phyloP scores from a whole-genome alignment of 176 grass and related monocot species.

The Cymbopogon citratus region DNA sequence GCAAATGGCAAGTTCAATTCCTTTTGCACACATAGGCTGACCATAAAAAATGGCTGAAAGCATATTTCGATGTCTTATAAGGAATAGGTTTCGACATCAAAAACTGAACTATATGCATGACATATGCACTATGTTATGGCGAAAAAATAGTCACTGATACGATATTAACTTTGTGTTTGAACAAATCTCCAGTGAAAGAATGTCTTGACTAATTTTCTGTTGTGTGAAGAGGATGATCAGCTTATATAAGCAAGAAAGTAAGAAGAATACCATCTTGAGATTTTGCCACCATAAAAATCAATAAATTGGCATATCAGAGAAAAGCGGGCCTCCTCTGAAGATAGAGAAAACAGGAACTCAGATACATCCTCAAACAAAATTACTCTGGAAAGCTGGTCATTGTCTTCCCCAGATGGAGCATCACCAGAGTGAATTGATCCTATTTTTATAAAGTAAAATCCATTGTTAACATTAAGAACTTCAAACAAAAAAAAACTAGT shows the following conservation, averaged over 20 bases:
- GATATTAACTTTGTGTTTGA: neutral
- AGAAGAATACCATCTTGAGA: slow-evolving; percentile 73
- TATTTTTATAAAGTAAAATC: slow-evolving; percentile 28
- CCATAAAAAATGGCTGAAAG: neutral
- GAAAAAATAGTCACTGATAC: neutral
- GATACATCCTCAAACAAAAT: slow-evolving; percentile 92
- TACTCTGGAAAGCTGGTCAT: slow-evolving; percentile 82
- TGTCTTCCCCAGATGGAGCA: slow-evolving; percentile 47
- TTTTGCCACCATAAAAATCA: slow-evolving; percentile 86
- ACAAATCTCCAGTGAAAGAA: neutral
- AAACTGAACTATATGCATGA: neutral
- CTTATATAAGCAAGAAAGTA: neutral
- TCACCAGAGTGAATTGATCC: slow-evolving; percentile 31
- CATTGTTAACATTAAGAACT: slow-evolving; percentile 19
- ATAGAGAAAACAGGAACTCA: slow-evolving; percentile 86
- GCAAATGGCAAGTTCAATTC: neutral
- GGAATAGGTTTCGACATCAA: neutral
- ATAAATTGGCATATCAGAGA: slow-evolving; percentile 94
- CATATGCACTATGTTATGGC: neutral
- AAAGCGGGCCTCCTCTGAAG: slow-evolving; percentile 75
- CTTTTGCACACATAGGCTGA: neutral
- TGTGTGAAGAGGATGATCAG: neutral
- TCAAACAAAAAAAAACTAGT: slow-evolving; percentile 27
- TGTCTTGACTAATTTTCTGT: slow-evolving; percentile 1
- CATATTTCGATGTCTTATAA: neutral